Conservation (phyloP, 2,329 filamentous ascomycete genomes). For the Diaporthe aspalathi region DNA sequence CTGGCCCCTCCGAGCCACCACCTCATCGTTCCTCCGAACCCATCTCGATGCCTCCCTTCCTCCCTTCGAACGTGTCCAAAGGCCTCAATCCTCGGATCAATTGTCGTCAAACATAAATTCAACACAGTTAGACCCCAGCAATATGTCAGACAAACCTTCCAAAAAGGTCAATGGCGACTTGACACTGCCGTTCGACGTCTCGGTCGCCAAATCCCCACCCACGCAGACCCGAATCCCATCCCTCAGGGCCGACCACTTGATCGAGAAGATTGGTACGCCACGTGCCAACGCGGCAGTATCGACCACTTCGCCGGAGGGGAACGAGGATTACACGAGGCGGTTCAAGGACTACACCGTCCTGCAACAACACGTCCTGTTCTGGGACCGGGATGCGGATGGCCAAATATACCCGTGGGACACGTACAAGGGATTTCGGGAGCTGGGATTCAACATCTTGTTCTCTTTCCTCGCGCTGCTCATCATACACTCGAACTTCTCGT, state of each 20-base stretch:
- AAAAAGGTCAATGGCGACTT: not conserved
- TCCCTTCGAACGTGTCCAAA: not conserved
- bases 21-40: not conserved
- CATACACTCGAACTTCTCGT: slow-evolving; percentile 57
- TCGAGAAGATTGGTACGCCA: not conserved
- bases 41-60: not conserved
- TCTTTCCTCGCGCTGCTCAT: slow-evolving; percentile 53
- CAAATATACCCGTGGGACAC: slow-evolving; percentile 54
- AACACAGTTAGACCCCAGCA: not conserved
- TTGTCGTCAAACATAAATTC: too few species aligned
- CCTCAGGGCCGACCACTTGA: not conserved
- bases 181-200: not conserved
- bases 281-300: not conserved
- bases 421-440: slow-evolving; percentile 52
- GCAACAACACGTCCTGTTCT: slow-evolving; percentile 56
- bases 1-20: not conserved
- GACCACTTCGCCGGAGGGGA: not conserved
- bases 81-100: not conserved
- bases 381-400: slow-evolving; percentile 55
- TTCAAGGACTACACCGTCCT: slow-evolving; percentile 46
- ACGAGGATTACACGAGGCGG: not conserved
- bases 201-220: not conserved
- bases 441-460: slow-evolving; percentile 55
- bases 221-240: not conserved
- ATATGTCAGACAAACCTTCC: not conserved